These are phyloP conservation scores for Trichoderma erinaceum DNA, from an alignment of 495 filamentous ascomycete genomes.

Conservation along the genomic window DNA sequence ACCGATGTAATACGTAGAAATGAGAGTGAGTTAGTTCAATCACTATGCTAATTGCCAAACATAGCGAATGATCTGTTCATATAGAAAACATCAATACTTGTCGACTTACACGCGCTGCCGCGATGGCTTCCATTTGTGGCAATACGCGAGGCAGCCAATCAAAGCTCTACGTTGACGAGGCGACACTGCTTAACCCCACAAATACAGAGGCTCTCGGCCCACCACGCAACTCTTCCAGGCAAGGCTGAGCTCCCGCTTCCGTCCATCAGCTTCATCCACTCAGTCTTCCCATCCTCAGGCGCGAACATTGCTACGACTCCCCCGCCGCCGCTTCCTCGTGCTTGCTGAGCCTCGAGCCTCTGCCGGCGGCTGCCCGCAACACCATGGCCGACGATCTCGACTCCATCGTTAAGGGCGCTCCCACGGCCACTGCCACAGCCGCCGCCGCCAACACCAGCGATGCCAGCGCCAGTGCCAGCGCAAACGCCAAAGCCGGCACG, in stretches of 20 bases:
- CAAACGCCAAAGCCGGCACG: constrained; percentile 31
- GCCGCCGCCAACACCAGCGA: constrained; percentile 28
- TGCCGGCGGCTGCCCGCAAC: constrained; percentile 11
- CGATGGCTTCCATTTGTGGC: not conserved
- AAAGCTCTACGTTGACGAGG: not conserved
- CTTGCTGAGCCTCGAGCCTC: not conserved
- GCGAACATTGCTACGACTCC: not conserved
- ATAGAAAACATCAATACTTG: not conserved
- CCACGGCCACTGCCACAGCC: constrained; percentile 34
- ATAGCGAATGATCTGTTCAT: too few relatives aligned
- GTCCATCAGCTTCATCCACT: not conserved
- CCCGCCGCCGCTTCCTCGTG: not conserved
- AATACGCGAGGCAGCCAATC: not conserved
- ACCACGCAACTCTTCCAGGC: constrained; percentile 7
- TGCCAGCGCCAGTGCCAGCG: constrained; percentile 24
- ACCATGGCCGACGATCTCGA: constrained; percentile 59
- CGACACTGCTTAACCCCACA: not conserved
- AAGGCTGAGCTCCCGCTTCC: constrained; percentile 1
- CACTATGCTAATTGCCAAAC: too few relatives aligned
- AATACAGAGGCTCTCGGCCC: not conserved
- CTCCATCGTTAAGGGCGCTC: constrained; percentile 80
- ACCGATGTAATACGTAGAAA: too few relatives aligned
- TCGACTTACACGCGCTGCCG: not conserved
- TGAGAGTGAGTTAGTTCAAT: too few relatives aligned
- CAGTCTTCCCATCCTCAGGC: not conserved